Conservation (phyloP, 2,329 filamentous ascomycete species). For the Fusarium papillatum region DNA sequence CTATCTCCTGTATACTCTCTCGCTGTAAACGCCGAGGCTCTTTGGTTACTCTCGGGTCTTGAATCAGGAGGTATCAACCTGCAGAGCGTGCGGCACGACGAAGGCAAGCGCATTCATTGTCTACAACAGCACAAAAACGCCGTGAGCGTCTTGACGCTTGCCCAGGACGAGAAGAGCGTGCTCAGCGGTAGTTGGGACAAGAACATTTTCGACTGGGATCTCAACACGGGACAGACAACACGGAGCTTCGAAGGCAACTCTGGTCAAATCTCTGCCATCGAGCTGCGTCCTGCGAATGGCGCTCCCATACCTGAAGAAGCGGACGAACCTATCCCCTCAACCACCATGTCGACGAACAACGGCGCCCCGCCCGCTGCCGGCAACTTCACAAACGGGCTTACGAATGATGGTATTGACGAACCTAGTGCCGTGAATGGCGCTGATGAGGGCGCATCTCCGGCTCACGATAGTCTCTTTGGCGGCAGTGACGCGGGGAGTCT, state of each 20-base stretch:
- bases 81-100: constrained; percentile 93
- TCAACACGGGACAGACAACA: constrained; percentile 85
- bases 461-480: constrained; percentile 85
- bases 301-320: constrained; percentile 82
- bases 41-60: constrained; percentile 92
- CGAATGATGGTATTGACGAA: constrained; percentile 26
- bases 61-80: constrained; percentile 95
- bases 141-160: constrained; percentile 87
- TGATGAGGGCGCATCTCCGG: constrained; percentile 73
- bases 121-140: constrained; percentile 90
- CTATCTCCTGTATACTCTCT: constrained; percentile 96
- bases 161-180: constrained; percentile 87
- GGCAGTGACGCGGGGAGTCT: constrained; percentile 86
- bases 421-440: constrained; percentile 42
- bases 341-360: constrained; percentile 85
- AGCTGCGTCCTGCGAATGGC: constrained; percentile 83
- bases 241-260: constrained; percentile 83
- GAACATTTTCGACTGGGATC: constrained; percentile 92
- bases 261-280: constrained; percentile 89
- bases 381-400: constrained; percentile 44
- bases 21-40: constrained; percentile 87
- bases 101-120: constrained; percentile 89
- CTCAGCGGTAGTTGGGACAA: constrained; percentile 98
- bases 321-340: constrained; percentile 69
- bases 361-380: constrained; percentile 70